These are phyloP conservation scores for Xylaria sp. DNA, from an alignment of 2,329 filamentous ascomycete species.

Conservation along the genomic window DNA sequence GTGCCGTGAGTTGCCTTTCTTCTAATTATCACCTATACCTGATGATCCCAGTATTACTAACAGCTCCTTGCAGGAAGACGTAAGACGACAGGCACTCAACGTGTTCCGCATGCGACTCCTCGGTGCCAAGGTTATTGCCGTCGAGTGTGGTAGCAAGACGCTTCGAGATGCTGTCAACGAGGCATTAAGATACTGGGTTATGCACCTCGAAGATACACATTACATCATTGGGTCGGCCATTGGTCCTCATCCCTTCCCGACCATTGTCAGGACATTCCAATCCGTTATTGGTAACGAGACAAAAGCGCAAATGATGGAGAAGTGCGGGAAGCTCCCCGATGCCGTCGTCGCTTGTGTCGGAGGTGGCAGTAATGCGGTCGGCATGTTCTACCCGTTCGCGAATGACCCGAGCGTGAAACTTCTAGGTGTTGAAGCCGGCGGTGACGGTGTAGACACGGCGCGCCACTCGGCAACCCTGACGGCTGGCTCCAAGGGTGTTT, in stretches of 20 bases:
- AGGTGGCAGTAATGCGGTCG: conserved; percentile 91
- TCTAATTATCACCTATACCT: not conserved
- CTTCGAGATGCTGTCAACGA: conserved; percentile 94
- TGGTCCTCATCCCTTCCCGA: conserved; percentile 96
- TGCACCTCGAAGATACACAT: conserved; percentile 91
- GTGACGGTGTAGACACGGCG: conserved; percentile 87
- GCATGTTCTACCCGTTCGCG: conserved; percentile 98
- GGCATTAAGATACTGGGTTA: conserved; percentile 92
- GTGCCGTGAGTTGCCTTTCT: conserved; percentile 66
- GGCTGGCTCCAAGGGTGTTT: conserved; percentile 87
- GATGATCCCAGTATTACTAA: not conserved
- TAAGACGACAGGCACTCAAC: conserved; percentile 93
- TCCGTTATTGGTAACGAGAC: conserved; percentile 96
- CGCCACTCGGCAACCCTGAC: conserved; percentile 90
- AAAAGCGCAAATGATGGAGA: conserved; percentile 86
- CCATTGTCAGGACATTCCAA: conserved; percentile 97
- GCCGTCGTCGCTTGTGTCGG: conserved; percentile 97
- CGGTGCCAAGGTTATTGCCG: conserved; percentile 90
- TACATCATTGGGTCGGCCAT: conserved; percentile 99
- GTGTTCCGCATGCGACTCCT: conserved; percentile 98
- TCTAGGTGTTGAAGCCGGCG: conserved; percentile 93
- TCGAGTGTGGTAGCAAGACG: conserved; percentile 88
- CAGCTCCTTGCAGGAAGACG: conserved; percentile 73
- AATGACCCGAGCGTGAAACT: conserved; percentile 87
- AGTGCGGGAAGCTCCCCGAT: conserved; percentile 89